Evolutionary conservation across 225 moss, liverwort and hornwort genomes (phyloP).

Genomic region (Pseudoscleropodium purum): DNA sequence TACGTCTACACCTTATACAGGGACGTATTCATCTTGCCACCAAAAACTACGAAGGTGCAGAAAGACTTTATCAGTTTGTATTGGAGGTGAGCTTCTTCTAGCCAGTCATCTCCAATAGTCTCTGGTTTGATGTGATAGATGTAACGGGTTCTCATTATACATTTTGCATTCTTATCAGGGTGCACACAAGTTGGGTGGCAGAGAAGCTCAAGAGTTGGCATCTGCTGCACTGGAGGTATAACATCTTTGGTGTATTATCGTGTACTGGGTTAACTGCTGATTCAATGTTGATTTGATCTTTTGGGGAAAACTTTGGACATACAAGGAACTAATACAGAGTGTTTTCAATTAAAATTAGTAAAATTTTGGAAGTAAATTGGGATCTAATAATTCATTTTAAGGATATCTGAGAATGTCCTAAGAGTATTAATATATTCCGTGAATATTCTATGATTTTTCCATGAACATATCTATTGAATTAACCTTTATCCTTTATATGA

Average conservation of each 20-base stretch:
- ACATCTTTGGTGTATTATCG: background rate
- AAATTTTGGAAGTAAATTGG: background rate
- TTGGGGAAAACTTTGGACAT: background rate
- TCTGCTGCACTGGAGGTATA: slow-evolving; percentile 64
- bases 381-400: background rate
- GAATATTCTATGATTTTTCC: background rate
- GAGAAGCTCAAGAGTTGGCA: slow-evolving; percentile 38
- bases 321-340: background rate
- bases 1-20: slow-evolving; percentile 47
- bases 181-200: slow-evolving; percentile 27
- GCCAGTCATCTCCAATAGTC: background rate
- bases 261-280: background rate
- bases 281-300: background rate
- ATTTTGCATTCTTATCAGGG: slow-evolving; percentile 29
- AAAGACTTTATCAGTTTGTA: slow-evolving; percentile 45
- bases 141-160: background rate
- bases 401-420: background rate
- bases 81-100: slow-evolving; percentile 55
- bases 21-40: slow-evolving; percentile 58
- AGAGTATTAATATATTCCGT: background rate
- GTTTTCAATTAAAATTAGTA: background rate
- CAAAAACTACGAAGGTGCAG: slow-evolving; percentile 47
- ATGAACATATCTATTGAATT: background rate
- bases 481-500: background rate
- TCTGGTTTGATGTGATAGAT: background rate